Evolutionary conservation across 2,329 filamentous ascomycete genomes (phyloP), one percentile per base, ranked within the genome.

Genomic region (Fusarium circinatum): DNA sequence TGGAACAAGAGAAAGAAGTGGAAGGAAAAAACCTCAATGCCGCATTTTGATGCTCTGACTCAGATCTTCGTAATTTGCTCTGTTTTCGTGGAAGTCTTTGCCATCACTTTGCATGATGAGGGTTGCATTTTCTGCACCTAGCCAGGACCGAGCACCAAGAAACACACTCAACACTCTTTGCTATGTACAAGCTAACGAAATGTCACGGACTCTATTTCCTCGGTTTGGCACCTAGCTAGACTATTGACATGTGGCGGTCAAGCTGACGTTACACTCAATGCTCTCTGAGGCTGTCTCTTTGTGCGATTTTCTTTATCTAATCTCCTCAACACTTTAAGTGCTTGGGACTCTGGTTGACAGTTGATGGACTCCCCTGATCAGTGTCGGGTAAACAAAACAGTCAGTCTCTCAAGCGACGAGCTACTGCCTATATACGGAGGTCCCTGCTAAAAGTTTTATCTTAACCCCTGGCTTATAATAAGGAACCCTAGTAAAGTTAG

Each of bases 221-320:
- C 55, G 48, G 34, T 57, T 74, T 62, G 49, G 67, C 49, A 52
- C 47, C n/a, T 38, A 41, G 55, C n/a, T 38, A 41, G 55, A 62
- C 61, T 60, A 59, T 56, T 61, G 39, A 44, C 65, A 71, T 74
- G 71, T 73, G 67, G 71, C 63, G 57, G 62, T 47, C 63, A 51
- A 69, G 68, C 73, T 67, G 56, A 68, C 66, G 68, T 64, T 65
- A 62, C 66, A 56, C 45, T 64, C 62, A 65, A 38, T 51, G 18
- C 51, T 60, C 51, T 67, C 62, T 58, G 48, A 57, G 54, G 26
- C 34, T 59, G 59, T 30, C 60, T 66, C 39, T 65, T 65, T 71
- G 69, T 68, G 63, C 63, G 36, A 62, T 54, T 24, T 39, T 36
- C 39, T 28, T 48, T 57, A 57, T 54, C 36, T 68, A 24, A 54